Base-by-base conservation (phyloP, 768 basidiomycete species). In the Kondoa malvinella region DNA sequence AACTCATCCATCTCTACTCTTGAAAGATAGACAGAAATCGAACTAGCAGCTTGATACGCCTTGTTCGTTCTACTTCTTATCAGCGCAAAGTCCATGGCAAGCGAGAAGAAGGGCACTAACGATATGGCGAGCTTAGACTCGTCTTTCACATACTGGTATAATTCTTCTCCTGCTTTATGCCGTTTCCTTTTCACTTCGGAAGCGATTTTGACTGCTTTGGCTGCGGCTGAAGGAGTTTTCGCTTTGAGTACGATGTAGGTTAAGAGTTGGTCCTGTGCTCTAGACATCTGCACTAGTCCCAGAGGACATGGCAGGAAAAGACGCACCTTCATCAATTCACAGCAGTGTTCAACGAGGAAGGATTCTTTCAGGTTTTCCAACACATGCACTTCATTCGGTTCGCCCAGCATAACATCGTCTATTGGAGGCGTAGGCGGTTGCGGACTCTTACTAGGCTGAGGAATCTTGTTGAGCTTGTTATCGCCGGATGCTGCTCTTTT, bases 181-280 rank as follows among this genome's bases (percentile, higher is more conserved):
- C 61, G 61, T 16, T 63, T 63, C 12, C 61, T 27, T 33, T 63
- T 63, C 29, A 63, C 61, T 33, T 63, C 61, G 3, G 61, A 27
- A 17, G 61, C 61, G 29, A 63, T 33, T 29, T 63, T 27, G 61
- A 63, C n/a, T 8, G 61, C 61, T 33, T 63, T 63, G n/a, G 27
- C 14, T 16, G 31, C 61, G 27, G 26, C 3, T 3, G 26, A 3
- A 33, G 26, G 12, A 17, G 61, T 31, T 27, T 27, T 15, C 29
- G 61, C 61, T 63, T 63, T 63, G 3, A 63, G 61, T 17, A 63
- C 30, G 32, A 63, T 63, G 32, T 30, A 63, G 8, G 61, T 33
- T 3, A 63, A 8, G 4, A 26, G 29, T 17, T 33, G 27, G 61
- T 63, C 61, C 61, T 63, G 61, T 14, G 12, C 25, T 14, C 50